Evolutionary conservation across 129 eudicot genomes (phyloP).

Genomic region (Helichrysum umbraculigerum): DNA sequence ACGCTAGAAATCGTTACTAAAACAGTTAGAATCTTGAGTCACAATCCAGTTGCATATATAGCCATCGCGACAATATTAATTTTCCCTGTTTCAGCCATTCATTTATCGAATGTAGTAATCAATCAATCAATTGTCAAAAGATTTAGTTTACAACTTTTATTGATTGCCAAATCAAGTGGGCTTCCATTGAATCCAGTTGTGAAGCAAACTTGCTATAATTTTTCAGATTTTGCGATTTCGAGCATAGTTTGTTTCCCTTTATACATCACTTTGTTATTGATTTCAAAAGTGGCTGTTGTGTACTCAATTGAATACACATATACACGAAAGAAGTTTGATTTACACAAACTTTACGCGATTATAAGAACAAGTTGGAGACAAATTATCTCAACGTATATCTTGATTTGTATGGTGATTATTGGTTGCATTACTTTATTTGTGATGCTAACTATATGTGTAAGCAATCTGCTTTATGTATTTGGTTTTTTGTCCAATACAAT

Average conservation of each 20-base stretch:
- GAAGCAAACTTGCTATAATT: conserved; percentile 62
- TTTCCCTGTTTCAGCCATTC: conserved; percentile 69
- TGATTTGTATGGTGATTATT: conserved; percentile 51
- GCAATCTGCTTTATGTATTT: conserved; percentile 43
- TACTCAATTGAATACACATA: conserved; percentile 79
- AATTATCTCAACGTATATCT: conserved; percentile 56
- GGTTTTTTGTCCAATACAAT: conserved; percentile 53
- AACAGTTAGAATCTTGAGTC: conserved; percentile 57
- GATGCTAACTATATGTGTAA: conserved; percentile 46
- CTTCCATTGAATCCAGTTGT: conserved; percentile 56
- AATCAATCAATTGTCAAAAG: conserved; percentile 58
- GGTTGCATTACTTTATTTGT: conserved; percentile 58
- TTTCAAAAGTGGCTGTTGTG: conserved; percentile 79
- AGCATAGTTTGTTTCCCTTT: conserved; percentile 59
- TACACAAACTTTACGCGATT: conserved; percentile 38
- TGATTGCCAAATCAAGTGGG: conserved; percentile 60
- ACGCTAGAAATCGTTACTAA: conserved; percentile 68
- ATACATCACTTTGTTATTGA: conserved; percentile 52
- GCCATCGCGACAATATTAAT: conserved; percentile 50
- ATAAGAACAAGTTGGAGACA: conserved; percentile 60
- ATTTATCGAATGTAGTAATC: conserved; percentile 55
- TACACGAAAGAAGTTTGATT: conserved; percentile 56
- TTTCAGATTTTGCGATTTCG: conserved; percentile 58
- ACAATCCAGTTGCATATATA: conserved; percentile 50
- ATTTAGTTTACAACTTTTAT: conserved; percentile 39